Evolutionary conservation across 768 basidiomycete genomes (phyloP).

Genomic region (Russula foetens): DNA sequence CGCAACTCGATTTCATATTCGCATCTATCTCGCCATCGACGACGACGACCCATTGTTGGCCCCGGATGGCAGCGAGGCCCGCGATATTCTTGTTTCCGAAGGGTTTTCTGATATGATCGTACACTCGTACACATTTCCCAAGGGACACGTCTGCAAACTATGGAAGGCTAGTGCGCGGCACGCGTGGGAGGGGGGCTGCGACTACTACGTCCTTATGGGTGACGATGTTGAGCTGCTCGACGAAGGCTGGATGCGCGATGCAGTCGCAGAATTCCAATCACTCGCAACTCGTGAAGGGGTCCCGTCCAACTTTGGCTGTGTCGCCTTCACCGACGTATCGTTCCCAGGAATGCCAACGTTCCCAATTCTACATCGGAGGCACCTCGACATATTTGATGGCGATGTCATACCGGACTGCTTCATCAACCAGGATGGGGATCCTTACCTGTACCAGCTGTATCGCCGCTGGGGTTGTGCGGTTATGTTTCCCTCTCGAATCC

Average conservation of each 20-base stretch:
- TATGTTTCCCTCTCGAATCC: constrained; percentile 37
- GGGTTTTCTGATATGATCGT: constrained; percentile 33
- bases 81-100: constrained; percentile 29
- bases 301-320: constrained; percentile 45
- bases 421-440: constrained; percentile 52
- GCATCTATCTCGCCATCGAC: constrained; percentile 48
- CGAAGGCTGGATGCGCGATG: constrained; percentile 43
- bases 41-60: constrained; percentile 30
- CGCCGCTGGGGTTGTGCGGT: constrained; percentile 44
- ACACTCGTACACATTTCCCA: constrained; percentile 33
- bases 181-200: constrained; percentile 41
- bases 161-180: constrained; percentile 43
- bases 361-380: constrained; percentile 46
- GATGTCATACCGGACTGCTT: constrained; percentile 43
- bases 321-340: constrained; percentile 45
- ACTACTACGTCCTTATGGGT: constrained; percentile 47
- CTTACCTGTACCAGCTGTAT: constrained; percentile 53
- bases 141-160: constrained; percentile 43
- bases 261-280: constrained; percentile 32
- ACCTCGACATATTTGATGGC: constrained; percentile 48
- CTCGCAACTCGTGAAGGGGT: constrained; percentile 27
- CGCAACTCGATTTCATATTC: constrained; percentile 27
- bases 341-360: constrained; percentile 60
- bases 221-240: constrained; percentile 47
- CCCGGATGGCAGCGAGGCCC: constrained; percentile 27